Percentiles rank a stretch among this genome's conserved stretches.
phyloP scores from a whole-genome alignment of 345 rosid species.

The Kernera saxatilis region DNA sequence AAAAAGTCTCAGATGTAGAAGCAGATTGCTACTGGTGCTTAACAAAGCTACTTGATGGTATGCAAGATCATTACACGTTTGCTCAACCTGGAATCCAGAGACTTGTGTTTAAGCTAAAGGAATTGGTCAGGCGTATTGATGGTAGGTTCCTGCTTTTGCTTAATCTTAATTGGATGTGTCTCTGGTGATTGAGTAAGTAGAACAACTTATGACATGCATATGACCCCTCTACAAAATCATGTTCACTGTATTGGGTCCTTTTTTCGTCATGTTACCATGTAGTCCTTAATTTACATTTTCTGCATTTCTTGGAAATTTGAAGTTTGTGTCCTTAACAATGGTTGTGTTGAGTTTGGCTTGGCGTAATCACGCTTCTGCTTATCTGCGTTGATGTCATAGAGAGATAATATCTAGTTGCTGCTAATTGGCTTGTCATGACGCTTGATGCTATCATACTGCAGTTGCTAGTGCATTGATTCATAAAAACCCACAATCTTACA shows the following conservation, averaged over 20 bases:
- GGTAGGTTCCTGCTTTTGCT: conserved; percentile 40
- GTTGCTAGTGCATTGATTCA: conserved; percentile 1
- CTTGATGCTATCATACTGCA: not conserved
- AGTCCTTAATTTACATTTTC: not conserved
- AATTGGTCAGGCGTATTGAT: conserved; percentile 91
- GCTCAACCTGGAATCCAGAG: conserved; percentile 99
- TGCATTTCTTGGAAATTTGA: not conserved
- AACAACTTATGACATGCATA: not conserved
- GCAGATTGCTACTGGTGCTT: conserved; percentile 99
- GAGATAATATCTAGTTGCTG: not conserved
- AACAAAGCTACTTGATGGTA: conserved; percentile 92
- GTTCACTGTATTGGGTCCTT: not conserved
- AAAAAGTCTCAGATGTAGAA: conserved; percentile 67
- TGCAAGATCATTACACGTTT: conserved; percentile 99
- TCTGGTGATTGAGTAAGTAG: not conserved
- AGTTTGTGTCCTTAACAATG: not conserved
- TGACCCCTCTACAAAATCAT: not conserved
- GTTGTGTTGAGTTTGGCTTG: not conserved
- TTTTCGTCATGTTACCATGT: not conserved
- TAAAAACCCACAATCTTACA: not conserved
- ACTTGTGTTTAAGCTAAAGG: conserved; percentile 96
- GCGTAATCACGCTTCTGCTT: not conserved
- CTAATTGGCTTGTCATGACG: not conserved
- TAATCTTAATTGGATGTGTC: not conserved
- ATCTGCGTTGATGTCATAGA: not conserved